Percentiles rank a stretch among this genome's conserved stretches.
Conservation (phyloP, 2,329 filamentous ascomycete species). For the Colletotrichum sp. region DNA sequence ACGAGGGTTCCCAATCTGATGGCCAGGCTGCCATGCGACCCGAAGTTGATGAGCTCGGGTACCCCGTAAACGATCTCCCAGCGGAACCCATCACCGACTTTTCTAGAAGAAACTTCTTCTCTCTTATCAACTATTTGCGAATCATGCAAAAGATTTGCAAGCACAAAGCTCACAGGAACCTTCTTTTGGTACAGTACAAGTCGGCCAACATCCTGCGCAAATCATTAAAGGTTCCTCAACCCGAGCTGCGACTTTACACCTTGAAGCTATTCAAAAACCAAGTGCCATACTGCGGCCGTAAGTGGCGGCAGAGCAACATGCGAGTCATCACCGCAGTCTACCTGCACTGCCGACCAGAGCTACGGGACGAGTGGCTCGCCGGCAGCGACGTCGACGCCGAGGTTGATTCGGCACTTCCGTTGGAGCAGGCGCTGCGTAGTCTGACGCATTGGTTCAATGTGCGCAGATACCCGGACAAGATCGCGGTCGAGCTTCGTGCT, state of each 20-base stretch:
- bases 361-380: slow-evolving; percentile 93
- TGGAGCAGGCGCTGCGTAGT: slow-evolving; percentile 88
- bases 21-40: slow-evolving; percentile 47
- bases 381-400: slow-evolving; percentile 92
- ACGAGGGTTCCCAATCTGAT: slow-evolving; percentile 33
- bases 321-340: slow-evolving; percentile 97
- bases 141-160: slow-evolving; percentile 98
- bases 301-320: slow-evolving; percentile 99
- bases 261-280: slow-evolving; percentile 99
- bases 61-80: slow-evolving; percentile 74
- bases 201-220: slow-evolving; percentile 91
- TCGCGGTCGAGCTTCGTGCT: slow-evolving; percentile 64
- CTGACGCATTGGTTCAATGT: slow-evolving; percentile 96
- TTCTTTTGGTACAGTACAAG: slow-evolving; percentile 95
- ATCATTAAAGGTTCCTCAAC: slow-evolving; percentile 88
- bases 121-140: slow-evolving; percentile 91
- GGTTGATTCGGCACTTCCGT: slow-evolving; percentile 88
- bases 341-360: slow-evolving; percentile 88
- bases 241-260: slow-evolving; percentile 87
- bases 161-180: slow-evolving; percentile 90
- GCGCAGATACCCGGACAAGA: slow-evolving; percentile 78
- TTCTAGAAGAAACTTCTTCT: slow-evolving; percentile 94
- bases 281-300: slow-evolving; percentile 95
- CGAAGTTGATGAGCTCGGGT: slow-evolving; percentile 86
- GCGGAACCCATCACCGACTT: slow-evolving; percentile 84